A percentile compares a stretch with the other conserved stretches of the same genome.
Evolutionary conservation across 1,139 yeast genomes (phyloP).

Genomic region (Pichiaceae sp.): DNA sequence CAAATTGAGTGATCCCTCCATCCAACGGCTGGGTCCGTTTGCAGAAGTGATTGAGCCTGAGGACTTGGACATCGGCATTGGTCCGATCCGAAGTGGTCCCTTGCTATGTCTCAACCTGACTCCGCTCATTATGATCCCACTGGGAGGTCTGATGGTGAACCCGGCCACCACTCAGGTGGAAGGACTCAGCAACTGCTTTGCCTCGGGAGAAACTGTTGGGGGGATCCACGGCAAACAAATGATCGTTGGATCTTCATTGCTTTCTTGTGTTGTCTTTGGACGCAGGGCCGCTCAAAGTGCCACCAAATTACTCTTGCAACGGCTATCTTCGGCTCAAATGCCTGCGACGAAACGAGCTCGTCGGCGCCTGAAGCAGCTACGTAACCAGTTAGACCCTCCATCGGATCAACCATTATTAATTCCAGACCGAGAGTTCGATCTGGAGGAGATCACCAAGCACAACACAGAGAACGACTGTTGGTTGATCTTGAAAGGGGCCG

Average conservation of each 20-base stretch:
- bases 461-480: conserved; percentile 72
- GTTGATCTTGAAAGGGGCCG: conserved; percentile 86
- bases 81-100: no score
- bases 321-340: conserved; percentile 8
- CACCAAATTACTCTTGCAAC: conserved; percentile 12
- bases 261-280: conserved; percentile 80
- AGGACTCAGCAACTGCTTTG: conserved; percentile 48
- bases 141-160: conserved; percentile 74
- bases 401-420: conserved; percentile 10
- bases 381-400: conserved; percentile 32
- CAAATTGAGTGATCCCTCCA: not conserved
- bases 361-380: conserved; percentile 26
- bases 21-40: not conserved
- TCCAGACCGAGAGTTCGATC: conserved; percentile 18
- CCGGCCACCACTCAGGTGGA: conserved; percentile 32
- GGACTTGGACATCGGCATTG: no score
- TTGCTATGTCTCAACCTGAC: conserved; percentile 23
- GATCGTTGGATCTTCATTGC: conserved; percentile 66
- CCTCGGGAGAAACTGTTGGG: conserved; percentile 78
- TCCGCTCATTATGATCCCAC: conserved; percentile 26
- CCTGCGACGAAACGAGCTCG: conserved; percentile 25
- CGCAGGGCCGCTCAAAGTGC: conserved; percentile 44
- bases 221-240: conserved; percentile 77
- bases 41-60: not conserved
- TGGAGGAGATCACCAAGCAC: conserved; percentile 34